Conservation (phyloP, 2,329 filamentous ascomycete genomes). For the Trichoderma afroharzianum region DNA sequence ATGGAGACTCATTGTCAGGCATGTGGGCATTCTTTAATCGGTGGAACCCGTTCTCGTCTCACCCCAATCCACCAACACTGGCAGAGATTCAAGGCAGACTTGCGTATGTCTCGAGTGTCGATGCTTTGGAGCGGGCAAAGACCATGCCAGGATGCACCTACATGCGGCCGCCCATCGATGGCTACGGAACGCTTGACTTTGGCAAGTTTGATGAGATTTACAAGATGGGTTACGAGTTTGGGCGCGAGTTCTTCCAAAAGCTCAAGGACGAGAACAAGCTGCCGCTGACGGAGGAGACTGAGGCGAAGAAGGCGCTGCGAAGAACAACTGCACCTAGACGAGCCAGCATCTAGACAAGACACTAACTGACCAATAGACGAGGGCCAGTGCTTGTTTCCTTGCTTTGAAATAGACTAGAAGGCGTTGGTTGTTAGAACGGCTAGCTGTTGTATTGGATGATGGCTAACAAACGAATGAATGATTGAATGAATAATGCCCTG, state of each 20-base stretch:
- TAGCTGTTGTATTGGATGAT: not conserved
- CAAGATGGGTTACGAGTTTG: slow-evolving; percentile 80
- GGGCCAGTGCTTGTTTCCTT: not conserved
- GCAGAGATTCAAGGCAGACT: slow-evolving; percentile 93
- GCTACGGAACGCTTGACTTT: slow-evolving; percentile 93
- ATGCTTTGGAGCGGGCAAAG: slow-evolving; percentile 92
- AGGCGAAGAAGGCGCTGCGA: slow-evolving; percentile 71
- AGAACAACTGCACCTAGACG: slow-evolving; percentile 76
- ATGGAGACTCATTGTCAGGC: slow-evolving; percentile 90
- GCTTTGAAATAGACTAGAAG: not conserved
- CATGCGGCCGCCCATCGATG: slow-evolving; percentile 92
- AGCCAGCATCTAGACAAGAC: slow-evolving; percentile 61
- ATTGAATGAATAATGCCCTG: not conserved
- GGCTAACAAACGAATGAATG: not conserved
- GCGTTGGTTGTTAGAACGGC: not conserved
- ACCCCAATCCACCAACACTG: slow-evolving; percentile 88
- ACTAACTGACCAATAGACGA: not conserved
- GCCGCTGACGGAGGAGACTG: slow-evolving; percentile 65
- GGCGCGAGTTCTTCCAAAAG: slow-evolving; percentile 72
- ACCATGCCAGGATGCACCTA: slow-evolving; percentile 87
- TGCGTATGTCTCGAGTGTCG: slow-evolving; percentile 91
- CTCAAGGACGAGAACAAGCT: slow-evolving; percentile 76
- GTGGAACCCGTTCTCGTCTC: slow-evolving; percentile 91
- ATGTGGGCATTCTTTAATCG: slow-evolving; percentile 93
- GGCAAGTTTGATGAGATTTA: slow-evolving; percentile 98